A percentile compares a stretch with the other conserved stretches of the same genome.
phyloP scores from a whole-genome alignment of 78 protist genomes.

The Emiliania huxleyi region DNA sequence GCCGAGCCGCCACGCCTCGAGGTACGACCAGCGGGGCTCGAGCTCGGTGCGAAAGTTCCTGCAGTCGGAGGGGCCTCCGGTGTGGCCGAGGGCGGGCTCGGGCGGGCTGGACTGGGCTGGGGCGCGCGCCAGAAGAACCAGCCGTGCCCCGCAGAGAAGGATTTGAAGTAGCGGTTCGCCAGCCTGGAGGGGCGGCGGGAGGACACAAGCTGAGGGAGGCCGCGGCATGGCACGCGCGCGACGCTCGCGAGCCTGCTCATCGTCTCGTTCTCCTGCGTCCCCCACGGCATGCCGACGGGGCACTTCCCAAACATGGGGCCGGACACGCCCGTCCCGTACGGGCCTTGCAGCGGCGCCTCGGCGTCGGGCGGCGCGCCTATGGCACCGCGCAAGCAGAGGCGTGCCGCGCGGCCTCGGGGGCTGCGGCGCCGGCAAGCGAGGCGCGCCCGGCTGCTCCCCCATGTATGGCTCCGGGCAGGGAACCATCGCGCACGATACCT shows the following conservation, averaged over 20 bases:
- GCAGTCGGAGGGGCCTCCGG: no score
- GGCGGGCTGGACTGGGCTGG: no score
- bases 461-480: not conserved
- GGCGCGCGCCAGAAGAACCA: not conserved
- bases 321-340: not conserved
- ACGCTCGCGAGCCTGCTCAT: not conserved
- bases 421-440: no score
- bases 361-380: not conserved
- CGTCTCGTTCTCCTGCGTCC: not conserved
- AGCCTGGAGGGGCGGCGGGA: no score
- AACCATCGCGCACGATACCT: not conserved
- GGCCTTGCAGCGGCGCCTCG: not conserved
- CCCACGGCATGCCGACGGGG: not conserved
- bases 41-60: not conserved
- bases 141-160: not conserved
- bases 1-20: not conserved
- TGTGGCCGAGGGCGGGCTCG: not conserved
- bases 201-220: not conserved
- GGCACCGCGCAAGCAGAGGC: not conserved
- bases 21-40: not conserved
- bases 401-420: no score
- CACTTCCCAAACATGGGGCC: not conserved
- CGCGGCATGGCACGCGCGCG: no score
- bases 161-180: not conserved
- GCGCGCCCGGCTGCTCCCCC: not conserved